These are phyloP conservation scores for Pistacia atlantica DNA, from an alignment of 345 rosid genomes.

Conservation along the genomic window DNA sequence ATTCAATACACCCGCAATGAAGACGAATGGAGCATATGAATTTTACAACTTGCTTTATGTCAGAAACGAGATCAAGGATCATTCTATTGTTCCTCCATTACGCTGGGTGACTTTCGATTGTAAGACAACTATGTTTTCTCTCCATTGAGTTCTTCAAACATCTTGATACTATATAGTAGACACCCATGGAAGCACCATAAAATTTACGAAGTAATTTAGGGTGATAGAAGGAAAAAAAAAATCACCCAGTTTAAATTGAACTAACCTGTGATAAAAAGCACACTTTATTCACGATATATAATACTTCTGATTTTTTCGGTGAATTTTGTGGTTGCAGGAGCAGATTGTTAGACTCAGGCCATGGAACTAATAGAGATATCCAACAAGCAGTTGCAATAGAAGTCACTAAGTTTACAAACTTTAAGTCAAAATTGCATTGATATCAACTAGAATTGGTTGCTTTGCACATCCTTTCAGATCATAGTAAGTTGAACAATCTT, in stretches of 20 bases:
- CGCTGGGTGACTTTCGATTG: slow-evolving; percentile 77
- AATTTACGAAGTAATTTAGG: background rate
- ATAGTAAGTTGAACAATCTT: background rate
- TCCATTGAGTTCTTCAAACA: background rate
- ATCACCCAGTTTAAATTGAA: background rate
- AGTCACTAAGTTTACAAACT: background rate
- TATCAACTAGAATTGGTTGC: background rate
- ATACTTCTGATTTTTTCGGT: background rate
- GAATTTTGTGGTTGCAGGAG: slow-evolving; percentile 3
- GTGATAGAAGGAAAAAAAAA: background rate
- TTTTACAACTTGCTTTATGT: slow-evolving; percentile 24
- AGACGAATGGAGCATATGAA: slow-evolving; percentile 10
- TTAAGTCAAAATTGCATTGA: no score
- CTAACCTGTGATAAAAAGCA: no score
- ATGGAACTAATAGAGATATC: background rate
- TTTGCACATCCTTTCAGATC: background rate
- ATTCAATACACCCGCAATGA: slow-evolving; percentile 3
- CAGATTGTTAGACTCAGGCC: background rate
- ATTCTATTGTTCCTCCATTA: slow-evolving; percentile 35
- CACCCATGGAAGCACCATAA: background rate
- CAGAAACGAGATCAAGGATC: slow-evolving; percentile 9
- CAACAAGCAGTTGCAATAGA: background rate
- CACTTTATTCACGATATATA: background rate
- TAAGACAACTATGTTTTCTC: slow-evolving; percentile 23
- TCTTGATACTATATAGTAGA: background rate